phyloP scores from a whole-genome alignment of 352 stramenopile species.

The Elongisporangium undulatum region DNA sequence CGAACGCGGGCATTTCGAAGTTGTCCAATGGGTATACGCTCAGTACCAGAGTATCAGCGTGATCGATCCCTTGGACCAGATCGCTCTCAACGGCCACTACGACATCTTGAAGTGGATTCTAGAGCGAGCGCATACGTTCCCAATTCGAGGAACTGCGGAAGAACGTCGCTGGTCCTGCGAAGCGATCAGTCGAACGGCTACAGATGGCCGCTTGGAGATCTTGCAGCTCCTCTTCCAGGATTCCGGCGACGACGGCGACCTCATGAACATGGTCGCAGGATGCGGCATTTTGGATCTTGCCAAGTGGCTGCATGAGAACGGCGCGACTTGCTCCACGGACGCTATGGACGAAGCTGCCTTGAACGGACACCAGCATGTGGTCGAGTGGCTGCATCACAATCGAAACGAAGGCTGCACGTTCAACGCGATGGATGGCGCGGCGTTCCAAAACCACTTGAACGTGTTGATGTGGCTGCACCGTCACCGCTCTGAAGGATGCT shows the following conservation, averaged over 20 bases:
- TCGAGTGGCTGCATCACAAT: conserved; percentile 44
- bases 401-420: conserved; percentile 17
- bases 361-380: conserved; percentile 38
- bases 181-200: conserved; percentile 36
- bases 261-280: conserved; percentile 41
- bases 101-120: conserved; percentile 35
- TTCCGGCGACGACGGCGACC: conserved; percentile 28
- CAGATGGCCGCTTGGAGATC: conserved; percentile 26
- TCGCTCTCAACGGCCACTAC: conserved; percentile 25
- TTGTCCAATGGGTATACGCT: conserved; percentile 40
- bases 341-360: conserved; percentile 49
- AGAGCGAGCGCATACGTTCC: conserved; percentile 1
- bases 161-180: conserved; percentile 23
- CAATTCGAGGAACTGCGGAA: conserved; percentile 9
- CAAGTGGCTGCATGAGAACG: conserved; percentile 36
- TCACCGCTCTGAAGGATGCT: conserved; percentile 5
- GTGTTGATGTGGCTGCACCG: conserved; percentile 18
- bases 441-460: conserved; percentile 15
- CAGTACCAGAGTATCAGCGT: conserved; percentile 13
- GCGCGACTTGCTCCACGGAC: conserved; percentile 23
- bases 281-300: conserved; percentile 41
- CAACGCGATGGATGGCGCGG: conserved; percentile 15
- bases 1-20: conserved; percentile 34
- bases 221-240: conserved; percentile 40
- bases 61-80: conserved; percentile 26